Evolutionary conservation across 345 rosid genomes (phyloP).

Genomic region (Trapa bicornis): DNA sequence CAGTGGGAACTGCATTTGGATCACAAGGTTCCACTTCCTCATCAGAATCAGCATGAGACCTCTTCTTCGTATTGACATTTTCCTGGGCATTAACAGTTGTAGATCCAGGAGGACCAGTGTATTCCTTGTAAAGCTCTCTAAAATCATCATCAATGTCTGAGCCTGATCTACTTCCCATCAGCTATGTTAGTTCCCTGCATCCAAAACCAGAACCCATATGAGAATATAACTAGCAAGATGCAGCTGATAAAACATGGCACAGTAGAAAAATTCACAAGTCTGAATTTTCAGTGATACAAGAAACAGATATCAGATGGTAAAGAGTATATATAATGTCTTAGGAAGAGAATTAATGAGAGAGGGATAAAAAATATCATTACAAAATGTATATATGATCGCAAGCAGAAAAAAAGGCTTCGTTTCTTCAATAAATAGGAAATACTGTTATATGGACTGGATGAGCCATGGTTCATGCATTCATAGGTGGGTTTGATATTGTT

Average conservation of each 20-base stretch:
- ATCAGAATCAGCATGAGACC: conserved; percentile 42
- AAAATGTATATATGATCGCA: not conserved
- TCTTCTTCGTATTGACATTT: conserved; percentile 34
- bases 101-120: conserved; percentile 69
- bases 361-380: not conserved
- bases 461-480: no score
- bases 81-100: conserved; percentile 32
- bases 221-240: not conserved
- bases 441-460: no score
- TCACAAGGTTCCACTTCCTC: conserved; percentile 77
- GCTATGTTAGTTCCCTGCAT: not conserved
- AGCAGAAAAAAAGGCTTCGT: no score
- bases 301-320: not conserved
- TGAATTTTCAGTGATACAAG: not conserved
- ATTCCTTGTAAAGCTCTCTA: conserved; percentile 89
- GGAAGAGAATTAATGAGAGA: not conserved
- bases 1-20: conserved; percentile 95
- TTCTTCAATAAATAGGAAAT: no score
- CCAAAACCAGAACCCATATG: not conserved
- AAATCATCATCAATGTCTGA: conserved; percentile 82
- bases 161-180: conserved; percentile 70
- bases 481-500: no score
- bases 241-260: no score
- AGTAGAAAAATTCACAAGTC: not conserved
- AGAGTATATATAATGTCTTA: not conserved